Percentiles rank a stretch among this genome's conserved stretches.
phyloP scores from a whole-genome alignment of 805 yeast genomes.

The Candida ponderosae region DNA sequence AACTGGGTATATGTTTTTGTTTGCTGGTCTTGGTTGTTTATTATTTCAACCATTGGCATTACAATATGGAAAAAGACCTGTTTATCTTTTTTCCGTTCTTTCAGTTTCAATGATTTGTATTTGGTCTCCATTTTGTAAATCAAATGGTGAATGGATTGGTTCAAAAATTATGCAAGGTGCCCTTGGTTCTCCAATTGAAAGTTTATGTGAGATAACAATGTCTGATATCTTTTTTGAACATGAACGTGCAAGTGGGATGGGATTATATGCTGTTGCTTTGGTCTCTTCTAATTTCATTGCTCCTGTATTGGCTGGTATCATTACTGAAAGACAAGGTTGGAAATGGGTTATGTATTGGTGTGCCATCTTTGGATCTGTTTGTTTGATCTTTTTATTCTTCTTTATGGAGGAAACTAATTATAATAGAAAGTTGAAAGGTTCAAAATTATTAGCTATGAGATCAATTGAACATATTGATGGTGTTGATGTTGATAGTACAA shows the following conservation, averaged over 20 bases:
- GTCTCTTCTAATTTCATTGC: slow-evolving; percentile 48
- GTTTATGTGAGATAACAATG: slow-evolving; percentile 40
- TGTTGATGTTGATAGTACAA: slow-evolving; percentile 2
- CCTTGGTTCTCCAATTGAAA: slow-evolving; percentile 36
- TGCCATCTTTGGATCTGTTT: slow-evolving; percentile 37
- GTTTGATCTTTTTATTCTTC: slow-evolving; percentile 30
- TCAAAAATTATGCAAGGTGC: slow-evolving; percentile 29
- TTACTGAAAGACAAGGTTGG: slow-evolving; percentile 42
- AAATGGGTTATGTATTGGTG: slow-evolving; percentile 44
- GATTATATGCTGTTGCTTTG: slow-evolving; percentile 45
- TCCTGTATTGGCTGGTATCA: slow-evolving; percentile 53
- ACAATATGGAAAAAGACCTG: slow-evolving; percentile 40
- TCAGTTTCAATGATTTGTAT: slow-evolving; percentile 30
- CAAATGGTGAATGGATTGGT: slow-evolving; percentile 31
- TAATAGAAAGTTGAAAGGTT: slow-evolving; percentile 20
- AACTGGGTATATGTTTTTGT: slow-evolving; percentile 42
- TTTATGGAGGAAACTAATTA: slow-evolving; percentile 52
- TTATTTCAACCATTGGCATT: slow-evolving; percentile 40
- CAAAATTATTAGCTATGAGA: slow-evolving; percentile 3
- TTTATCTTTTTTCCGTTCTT: slow-evolving; percentile 30
- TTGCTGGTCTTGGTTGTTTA: slow-evolving; percentile 10
- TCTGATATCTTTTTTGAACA: slow-evolving; percentile 45
- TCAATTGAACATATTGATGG: too few species aligned
- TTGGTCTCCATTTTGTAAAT: slow-evolving; percentile 33
- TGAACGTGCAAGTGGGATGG: slow-evolving; percentile 38